Evolutionary conservation across 257 asterid species (phyloP).

Genomic region (Coffea canephora): DNA sequence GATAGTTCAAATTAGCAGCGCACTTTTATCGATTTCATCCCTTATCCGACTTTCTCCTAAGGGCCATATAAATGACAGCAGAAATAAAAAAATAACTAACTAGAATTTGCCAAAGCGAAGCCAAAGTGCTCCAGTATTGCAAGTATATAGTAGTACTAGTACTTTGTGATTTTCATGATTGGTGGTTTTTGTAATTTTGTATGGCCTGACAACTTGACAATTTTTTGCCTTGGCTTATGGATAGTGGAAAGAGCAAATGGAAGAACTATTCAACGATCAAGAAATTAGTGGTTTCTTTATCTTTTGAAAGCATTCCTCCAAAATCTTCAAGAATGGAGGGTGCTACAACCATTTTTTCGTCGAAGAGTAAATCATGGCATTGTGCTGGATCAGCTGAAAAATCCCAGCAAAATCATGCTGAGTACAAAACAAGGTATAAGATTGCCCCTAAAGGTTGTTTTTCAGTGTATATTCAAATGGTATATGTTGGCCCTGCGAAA

Average conservation of each 20-base stretch:
- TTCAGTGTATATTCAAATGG: slow-evolving; percentile 25
- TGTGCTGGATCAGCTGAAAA: neutral
- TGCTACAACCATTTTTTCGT: neutral
- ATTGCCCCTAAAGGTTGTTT: slow-evolving; percentile 47
- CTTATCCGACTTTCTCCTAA: too few relatives aligned
- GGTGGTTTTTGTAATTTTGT: too few relatives aligned
- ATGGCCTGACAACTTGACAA: too few relatives aligned
- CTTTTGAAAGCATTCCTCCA: neutral
- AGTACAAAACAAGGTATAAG: neutral
- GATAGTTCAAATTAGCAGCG: too few relatives aligned
- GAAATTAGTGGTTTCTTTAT: slow-evolving; percentile 6
- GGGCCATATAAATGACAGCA: too few relatives aligned
- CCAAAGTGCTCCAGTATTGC: neutral
- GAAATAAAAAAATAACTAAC: too few relatives aligned
- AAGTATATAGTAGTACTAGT: too few relatives aligned
- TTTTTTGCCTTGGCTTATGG: neutral
- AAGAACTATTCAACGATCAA: slow-evolving; percentile 3
- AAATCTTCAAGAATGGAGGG: neutral
- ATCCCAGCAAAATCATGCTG: neutral
- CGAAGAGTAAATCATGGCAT: slow-evolving; percentile 32
- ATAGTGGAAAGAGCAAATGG: neutral
- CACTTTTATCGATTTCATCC: too few relatives aligned
- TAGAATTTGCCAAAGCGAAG: neutral
- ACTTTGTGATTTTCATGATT: too few relatives aligned
- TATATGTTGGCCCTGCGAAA: slow-evolving; percentile 46